Evolutionary conservation across 2,329 filamentous ascomycete species (phyloP), one percentile per base, ranked within the genome.

Genomic region (Penicillium oxalicum): DNA sequence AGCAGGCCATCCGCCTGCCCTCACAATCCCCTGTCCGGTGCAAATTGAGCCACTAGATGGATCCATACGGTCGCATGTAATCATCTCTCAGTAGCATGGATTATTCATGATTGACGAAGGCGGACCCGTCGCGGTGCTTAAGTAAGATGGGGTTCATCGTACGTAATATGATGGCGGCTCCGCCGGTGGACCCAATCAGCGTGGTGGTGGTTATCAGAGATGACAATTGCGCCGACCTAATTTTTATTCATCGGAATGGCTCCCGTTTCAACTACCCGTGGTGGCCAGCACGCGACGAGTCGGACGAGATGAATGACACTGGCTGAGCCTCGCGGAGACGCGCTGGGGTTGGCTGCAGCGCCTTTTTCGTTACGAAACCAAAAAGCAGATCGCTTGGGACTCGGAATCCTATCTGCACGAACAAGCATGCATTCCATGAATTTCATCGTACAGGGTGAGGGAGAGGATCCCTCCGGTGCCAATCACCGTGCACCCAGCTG

Each of bases 161-260:
- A 67, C 64, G 65, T 68, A 68, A 68, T 67, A 54, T 49, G 44
- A 59, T 52, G 53, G 51, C 42, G 48, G 53, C 41, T 51, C 51
- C 44, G 44, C 33, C 38, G 27, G 45, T 33, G 47, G 40, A 34
- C 66, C 29, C 65, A 69, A 68, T 68, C 61, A 67, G 52, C 26
- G 38, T 9, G 11, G 4, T 6, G 12, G 37, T 12, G 29, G 63
- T 68, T 68, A 68, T 68, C 65, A 44, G 45, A 40, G 55, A 45
- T 56, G 56, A 60, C 58, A 54, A 58, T 57, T 58, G 45, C 36
- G 38, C 44, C 45, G 38, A 40, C 44, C 49, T 56, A 56, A 59
- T 59, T n/a, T 43, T 34, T 40, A 43, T 46, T 53, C 41, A 46
- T 34, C 29, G 37, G 33, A 34, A 44, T 44, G 33, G 5, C 24